Evolutionary conservation across 768 basidiomycete species (phyloP), one percentile per base, ranked within the genome.

Genomic region (Mycena capillaripes): DNA sequence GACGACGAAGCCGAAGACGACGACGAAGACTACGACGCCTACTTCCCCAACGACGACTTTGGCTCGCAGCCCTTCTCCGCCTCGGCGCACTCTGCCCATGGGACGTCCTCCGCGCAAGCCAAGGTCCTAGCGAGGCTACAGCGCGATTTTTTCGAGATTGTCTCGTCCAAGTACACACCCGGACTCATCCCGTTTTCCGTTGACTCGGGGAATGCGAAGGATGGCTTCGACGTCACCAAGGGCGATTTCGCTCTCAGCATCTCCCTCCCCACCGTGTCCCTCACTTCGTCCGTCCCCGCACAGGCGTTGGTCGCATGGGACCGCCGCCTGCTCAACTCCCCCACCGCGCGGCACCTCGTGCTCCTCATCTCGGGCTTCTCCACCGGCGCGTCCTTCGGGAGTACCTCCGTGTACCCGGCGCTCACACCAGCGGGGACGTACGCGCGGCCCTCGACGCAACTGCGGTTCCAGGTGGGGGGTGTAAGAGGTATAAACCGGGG

Each of bases 251-350:
- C 44, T 14, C 32, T 56, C 55, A 34, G 89, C 3, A 82, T 92
- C 9, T 91, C 90, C 2, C 68, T 90, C n/a, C 89, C 91, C 14
- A 85, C 89, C 46, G 82, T 90, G 68, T 81, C 75, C 12, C 84
- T 92, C 14, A 84, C 89, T 17, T 75, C 85, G 16, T 84, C 83
- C 59, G 89, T 93, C 27, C 86, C 91, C 14, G 86, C 91, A 4
- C 89, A 89, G 42, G 92, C 92, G 12, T 82, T 94, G 36, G 88
- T 92, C 80, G 92, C 92, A 27, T 94, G 93, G 93, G 93, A 94
- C 76, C 84, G 88, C 17, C 87, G 87, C 11, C 85, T 94, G 7
- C 84, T 93, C 25, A 50, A 34, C n/a, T 3, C 58, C 3, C 84
- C 89, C 6, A 84, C 86, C 34, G 82, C 87, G 16, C 88, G 89